These are phyloP conservation scores for Mortierella polycephala DNA, from an alignment of 371 early-diverging fungal genomes.

Conservation along the genomic window DNA sequence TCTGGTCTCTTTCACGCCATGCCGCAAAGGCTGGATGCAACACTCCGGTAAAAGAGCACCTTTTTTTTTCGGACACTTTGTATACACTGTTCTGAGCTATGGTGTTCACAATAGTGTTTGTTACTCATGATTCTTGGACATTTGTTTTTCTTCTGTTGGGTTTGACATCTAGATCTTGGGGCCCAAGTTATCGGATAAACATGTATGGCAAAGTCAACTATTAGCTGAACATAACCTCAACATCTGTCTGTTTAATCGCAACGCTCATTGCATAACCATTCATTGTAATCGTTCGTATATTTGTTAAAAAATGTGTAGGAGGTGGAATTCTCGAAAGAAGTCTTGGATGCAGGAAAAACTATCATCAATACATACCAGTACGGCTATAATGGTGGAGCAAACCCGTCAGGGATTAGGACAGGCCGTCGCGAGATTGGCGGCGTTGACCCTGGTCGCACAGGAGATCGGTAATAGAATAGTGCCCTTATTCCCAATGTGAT, in stretches of 20 bases:
- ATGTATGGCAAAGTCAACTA: conserved; percentile 29
- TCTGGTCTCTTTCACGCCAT: conserved; percentile 86
- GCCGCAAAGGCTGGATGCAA: conserved; percentile 74
- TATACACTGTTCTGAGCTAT: conserved; percentile 12
- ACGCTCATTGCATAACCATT: neutral
- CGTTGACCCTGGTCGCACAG: conserved; percentile 36
- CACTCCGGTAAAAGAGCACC: conserved; percentile 55
- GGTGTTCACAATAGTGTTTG: neutral
- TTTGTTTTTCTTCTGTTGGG: neutral
- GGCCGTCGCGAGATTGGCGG: conserved; percentile 68
- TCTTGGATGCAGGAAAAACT: conserved; percentile 68
- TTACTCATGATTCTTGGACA: neutral
- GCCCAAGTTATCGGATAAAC: conserved; percentile 82
- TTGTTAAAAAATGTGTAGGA: conserved; percentile 45
- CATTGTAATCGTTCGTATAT: neutral
- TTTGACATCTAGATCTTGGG: conserved; percentile 65
- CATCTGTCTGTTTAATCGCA: neutral
- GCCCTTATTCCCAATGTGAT: too few relatives aligned
- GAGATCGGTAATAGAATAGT: too few relatives aligned
- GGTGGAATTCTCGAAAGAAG: conserved; percentile 73
- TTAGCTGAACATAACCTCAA: neutral
- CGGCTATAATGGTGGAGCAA: conserved; percentile 70
- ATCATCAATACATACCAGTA: conserved; percentile 68
- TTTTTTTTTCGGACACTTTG: neutral
- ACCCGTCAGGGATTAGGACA: conserved; percentile 63